Conservation (phyloP, 2,329 filamentous ascomycete species). For the Dothiorella sarmentorum region DNA sequence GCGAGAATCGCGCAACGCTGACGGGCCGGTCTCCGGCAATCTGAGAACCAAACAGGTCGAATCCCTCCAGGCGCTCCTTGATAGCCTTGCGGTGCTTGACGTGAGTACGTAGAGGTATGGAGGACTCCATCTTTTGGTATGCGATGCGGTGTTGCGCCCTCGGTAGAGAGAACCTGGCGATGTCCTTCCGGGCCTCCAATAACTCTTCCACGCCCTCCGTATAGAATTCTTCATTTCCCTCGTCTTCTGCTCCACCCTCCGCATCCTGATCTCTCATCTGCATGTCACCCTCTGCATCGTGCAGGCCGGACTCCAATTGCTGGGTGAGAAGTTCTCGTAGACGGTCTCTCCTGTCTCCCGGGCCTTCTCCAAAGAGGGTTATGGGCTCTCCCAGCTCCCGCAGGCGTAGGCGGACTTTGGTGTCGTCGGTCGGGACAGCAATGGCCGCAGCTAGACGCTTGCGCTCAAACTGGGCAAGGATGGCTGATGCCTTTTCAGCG, state of each 20-base stretch:
- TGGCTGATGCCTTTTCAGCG: conserved; percentile 77
- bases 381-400: conserved; percentile 89
- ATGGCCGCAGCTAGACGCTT: conserved; percentile 86
- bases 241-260: conserved; percentile 52
- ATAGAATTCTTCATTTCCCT: conserved; percentile 83
- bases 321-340: conserved; percentile 76
- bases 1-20: conserved; percentile 87
- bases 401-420: conserved; percentile 73
- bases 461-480: conserved; percentile 83
- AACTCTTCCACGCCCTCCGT: conserved; percentile 75
- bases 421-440: conserved; percentile 91
- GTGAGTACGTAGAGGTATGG: conserved; percentile 81
- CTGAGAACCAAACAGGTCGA: conserved; percentile 91
- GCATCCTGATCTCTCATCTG: conserved; percentile 45
- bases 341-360: conserved; percentile 79
- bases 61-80: conserved; percentile 75
- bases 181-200: conserved; percentile 70
- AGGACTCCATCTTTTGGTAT: conserved; percentile 75
- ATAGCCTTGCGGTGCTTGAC: conserved; percentile 87
- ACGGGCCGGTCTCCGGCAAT: conserved; percentile 87
- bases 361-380: conserved; percentile 89
- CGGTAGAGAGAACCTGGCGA: conserved; percentile 80
- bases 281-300: conserved; percentile 53
- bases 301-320: conserved; percentile 58
- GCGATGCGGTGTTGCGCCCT: conserved; percentile 72